phyloP scores from a whole-genome alignment of 306 rosid species.

The Aeschynomene evenia region DNA sequence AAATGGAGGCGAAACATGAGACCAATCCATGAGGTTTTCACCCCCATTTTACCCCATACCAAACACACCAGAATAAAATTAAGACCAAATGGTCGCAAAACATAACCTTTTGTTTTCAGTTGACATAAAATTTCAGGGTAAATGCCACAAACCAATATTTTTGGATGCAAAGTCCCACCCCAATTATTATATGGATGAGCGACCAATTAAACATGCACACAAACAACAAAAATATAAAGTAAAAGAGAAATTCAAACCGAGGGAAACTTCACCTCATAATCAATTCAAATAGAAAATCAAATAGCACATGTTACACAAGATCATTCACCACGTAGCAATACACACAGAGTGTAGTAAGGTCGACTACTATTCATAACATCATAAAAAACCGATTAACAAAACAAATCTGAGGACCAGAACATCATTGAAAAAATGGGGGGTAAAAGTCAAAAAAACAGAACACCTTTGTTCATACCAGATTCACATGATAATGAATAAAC shows the following conservation, averaged over 20 bases:
- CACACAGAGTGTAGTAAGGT: neutral
- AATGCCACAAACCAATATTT: neutral
- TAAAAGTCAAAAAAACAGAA: neutral
- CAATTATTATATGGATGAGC: neutral
- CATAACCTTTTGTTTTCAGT: slow-evolving; percentile 9
- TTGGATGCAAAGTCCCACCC: neutral
- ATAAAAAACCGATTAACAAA: no score
- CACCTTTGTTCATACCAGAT: neutral
- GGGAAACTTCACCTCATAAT: neutral
- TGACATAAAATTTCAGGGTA: neutral
- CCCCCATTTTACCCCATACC: no score
- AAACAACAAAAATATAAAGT: neutral
- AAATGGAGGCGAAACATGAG: no score
- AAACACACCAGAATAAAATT: neutral
- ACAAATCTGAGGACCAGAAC: neutral
- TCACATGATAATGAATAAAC: neutral
- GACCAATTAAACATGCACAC: slow-evolving; percentile 6
- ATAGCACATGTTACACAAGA: neutral
- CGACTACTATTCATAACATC: neutral
- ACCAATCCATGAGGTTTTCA: no score
- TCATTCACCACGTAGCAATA: neutral
- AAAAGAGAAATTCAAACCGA: slow-evolving; percentile 6
- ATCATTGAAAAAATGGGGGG: neutral
- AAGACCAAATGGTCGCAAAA: neutral
- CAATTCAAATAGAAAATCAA: slow-evolving; percentile 9